Percentiles rank a stretch among this genome's conserved stretches.
phyloP scores from a whole-genome alignment of 192 early-diverging fungal genomes.

The Paraglomus occultum region DNA sequence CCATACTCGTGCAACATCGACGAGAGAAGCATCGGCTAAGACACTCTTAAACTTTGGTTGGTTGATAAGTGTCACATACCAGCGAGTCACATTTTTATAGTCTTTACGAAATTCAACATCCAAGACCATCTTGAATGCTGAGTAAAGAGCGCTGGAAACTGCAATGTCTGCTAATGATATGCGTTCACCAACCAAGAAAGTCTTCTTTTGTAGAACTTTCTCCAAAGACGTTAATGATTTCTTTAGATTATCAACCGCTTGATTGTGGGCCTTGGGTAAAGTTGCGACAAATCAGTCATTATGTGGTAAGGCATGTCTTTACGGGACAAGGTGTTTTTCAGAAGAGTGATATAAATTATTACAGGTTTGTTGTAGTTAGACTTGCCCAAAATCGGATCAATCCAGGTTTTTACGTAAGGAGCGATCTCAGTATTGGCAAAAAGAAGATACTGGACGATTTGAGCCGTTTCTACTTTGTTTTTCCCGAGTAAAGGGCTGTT shows the following conservation, averaged over 20 bases:
- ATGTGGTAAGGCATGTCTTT: too few species aligned
- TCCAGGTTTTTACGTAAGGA: slow-evolving; percentile 40
- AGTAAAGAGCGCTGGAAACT: slow-evolving; percentile 55
- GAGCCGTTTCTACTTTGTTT: slow-evolving; percentile 54
- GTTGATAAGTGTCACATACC: slow-evolving; percentile 84
- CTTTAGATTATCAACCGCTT: slow-evolving; percentile 66
- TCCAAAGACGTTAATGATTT: slow-evolving; percentile 69
- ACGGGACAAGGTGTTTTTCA: neutral
- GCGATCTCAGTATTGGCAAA: slow-evolving; percentile 57
- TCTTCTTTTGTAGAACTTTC: slow-evolving; percentile 76
- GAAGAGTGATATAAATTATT: slow-evolving; percentile 14
- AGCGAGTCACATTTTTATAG: slow-evolving; percentile 88
- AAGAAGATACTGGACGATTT: slow-evolving; percentile 64
- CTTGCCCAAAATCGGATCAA: slow-evolving; percentile 50
- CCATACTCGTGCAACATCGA: slow-evolving; percentile 54
- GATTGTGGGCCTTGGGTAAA: slow-evolving; percentile 60
- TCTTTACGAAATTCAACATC: slow-evolving; percentile 77
- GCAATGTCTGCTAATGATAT: slow-evolving; percentile 90
- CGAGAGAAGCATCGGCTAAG: slow-evolving; percentile 67
- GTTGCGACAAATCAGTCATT: neutral
- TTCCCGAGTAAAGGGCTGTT: slow-evolving; percentile 56
- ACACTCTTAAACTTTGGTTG: slow-evolving; percentile 85
- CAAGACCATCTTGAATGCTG: slow-evolving; percentile 54
- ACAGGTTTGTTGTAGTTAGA: slow-evolving; percentile 41
- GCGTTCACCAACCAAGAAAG: slow-evolving; percentile 92